Evolutionary conservation across 164 flowering plant genomes (phyloP).

Genomic region (Cinnamomum chago): DNA sequence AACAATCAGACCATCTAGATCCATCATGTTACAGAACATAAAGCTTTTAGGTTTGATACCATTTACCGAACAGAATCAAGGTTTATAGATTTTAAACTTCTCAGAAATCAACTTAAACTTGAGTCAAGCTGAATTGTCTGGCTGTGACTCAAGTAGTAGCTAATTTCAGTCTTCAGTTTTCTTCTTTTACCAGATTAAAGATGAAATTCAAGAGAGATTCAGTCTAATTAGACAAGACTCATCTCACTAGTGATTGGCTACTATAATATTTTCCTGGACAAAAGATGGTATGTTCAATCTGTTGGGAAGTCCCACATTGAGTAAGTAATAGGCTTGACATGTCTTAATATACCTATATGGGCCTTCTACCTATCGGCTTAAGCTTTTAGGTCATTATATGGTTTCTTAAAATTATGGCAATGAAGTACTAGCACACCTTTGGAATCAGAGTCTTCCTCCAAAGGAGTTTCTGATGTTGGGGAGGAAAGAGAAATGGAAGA

Average conservation of each 20-base stretch:
- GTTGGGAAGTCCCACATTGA: too few relatives aligned
- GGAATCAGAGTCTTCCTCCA: constrained; percentile 29
- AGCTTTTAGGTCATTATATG: too few relatives aligned
- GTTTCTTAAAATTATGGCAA: neutral
- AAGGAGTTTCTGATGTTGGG: constrained; percentile 49
- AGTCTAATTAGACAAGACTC: neutral
- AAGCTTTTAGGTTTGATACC: neutral
- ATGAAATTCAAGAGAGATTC: neutral
- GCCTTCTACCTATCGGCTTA: too few relatives aligned
- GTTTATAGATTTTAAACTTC: neutral
- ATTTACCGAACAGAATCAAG: neutral
- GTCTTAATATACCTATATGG: too few relatives aligned
- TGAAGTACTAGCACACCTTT: constrained; percentile 17
- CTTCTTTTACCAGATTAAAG: neutral
- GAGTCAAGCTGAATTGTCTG: neutral
- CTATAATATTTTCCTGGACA: neutral
- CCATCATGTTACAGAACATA: neutral
- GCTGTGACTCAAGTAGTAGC: neutral
- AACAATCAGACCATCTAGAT: neutral
- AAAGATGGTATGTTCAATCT: neutral
- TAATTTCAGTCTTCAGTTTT: neutral
- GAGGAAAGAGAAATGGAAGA: constrained; percentile 24
- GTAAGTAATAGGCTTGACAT: too few relatives aligned
- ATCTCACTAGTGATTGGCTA: neutral
- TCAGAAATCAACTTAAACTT: neutral